These are phyloP conservation scores for Lyophyllum decastes DNA, from an alignment of 768 basidiomycete species.

Conservation along the genomic window DNA sequence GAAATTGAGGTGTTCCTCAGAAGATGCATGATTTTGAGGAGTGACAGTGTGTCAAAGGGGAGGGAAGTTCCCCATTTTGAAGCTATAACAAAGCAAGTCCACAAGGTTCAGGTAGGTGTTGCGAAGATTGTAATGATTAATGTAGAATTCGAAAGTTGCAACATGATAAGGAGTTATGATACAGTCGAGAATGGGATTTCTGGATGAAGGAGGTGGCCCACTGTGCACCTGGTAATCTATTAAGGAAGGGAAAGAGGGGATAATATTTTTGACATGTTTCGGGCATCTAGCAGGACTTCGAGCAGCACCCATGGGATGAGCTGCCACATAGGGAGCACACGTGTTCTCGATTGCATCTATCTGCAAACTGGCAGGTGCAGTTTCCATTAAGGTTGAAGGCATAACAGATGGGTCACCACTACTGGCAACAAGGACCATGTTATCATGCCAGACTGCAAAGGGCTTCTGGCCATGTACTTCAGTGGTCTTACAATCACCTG, in stretches of 20 bases:
- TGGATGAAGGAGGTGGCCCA: not conserved
- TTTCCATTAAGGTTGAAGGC: not conserved
- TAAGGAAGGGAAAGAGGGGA: not conserved
- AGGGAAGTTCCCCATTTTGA: slow-evolving; percentile 35
- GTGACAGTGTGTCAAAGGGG: not conserved
- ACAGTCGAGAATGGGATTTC: slow-evolving; percentile 20
- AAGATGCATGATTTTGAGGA: not conserved
- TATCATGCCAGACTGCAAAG: slow-evolving; percentile 11
- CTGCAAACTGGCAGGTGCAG: not conserved
- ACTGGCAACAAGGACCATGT: slow-evolving; percentile 9
- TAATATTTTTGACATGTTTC: not conserved
- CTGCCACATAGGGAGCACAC: not conserved
- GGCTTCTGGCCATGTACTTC: slow-evolving; percentile 5
- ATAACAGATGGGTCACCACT: not conserved
- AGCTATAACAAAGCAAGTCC: slow-evolving; percentile 29
- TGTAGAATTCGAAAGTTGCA: too few relatives aligned
- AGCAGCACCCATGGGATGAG: slow-evolving; percentile 10
- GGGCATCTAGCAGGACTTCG: slow-evolving; percentile 16
- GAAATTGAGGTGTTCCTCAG: too few relatives aligned
- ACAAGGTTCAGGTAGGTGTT: too few relatives aligned
- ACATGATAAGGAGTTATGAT: slow-evolving; percentile 33
- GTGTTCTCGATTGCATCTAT: not conserved
- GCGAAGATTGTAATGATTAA: too few relatives aligned
- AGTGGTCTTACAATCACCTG: slow-evolving; percentile 7
- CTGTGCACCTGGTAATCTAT: not conserved